phyloP scores from a whole-genome alignment of 2,329 filamentous ascomycete genomes.

The Hypoxylon sp. region DNA sequence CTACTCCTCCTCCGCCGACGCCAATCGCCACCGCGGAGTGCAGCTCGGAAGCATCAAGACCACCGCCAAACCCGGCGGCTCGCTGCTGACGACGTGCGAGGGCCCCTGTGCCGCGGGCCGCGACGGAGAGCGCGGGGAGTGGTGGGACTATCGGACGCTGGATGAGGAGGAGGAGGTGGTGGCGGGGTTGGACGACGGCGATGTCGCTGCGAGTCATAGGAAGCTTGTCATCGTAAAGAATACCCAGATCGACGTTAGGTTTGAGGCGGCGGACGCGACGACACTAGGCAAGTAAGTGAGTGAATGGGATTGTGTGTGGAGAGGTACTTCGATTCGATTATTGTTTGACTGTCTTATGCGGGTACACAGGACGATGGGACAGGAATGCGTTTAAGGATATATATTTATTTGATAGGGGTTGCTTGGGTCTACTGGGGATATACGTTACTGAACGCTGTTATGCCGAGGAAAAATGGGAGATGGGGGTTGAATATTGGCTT shows the following conservation, averaged over 20 bases:
- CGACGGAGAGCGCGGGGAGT: neutral
- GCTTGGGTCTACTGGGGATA: too few relatives aligned
- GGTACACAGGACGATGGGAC: neutral
- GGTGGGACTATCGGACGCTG: neutral
- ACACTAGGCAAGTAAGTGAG: neutral
- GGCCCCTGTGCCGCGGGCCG: neutral
- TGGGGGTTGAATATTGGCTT: neutral
- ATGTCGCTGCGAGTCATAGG: conserved; percentile 21
- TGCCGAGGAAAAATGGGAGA: neutral
- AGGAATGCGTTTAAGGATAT: too few relatives aligned
- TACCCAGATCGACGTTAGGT: conserved; percentile 38
- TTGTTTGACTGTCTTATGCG: neutral
- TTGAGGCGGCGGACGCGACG: conserved; percentile 1
- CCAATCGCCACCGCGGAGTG: conserved; percentile 1
- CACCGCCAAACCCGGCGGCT: neutral
- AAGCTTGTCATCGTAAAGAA: conserved; percentile 41
- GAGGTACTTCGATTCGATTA: neutral
- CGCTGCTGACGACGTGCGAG: conserved; percentile 26
- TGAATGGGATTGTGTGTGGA: neutral
- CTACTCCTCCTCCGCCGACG: neutral
- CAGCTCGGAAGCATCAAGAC: conserved; percentile 6
- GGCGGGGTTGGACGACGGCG: neutral
- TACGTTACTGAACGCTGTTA: neutral
- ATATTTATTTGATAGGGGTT: neutral
- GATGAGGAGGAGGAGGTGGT: neutral